Evolutionary conservation across 2,329 filamentous ascomycete species (phyloP).

Genomic region (Colletotrichum godetiae): DNA sequence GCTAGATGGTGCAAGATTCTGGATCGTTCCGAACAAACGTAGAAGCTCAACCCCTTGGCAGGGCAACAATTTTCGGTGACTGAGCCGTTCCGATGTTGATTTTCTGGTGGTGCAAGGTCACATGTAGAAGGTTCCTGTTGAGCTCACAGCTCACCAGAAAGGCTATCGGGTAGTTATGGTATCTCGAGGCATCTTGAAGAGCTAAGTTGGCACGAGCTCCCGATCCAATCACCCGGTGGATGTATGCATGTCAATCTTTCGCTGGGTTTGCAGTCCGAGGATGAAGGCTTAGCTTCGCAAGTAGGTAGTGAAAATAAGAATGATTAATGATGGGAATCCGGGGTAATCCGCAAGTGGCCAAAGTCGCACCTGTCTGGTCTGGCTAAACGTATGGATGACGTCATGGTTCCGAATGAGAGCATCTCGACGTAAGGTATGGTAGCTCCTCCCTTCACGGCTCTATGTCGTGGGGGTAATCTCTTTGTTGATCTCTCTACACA

Average conservation of each 20-base stretch:
- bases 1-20: background rate
- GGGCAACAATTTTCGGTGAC: background rate
- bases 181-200: background rate
- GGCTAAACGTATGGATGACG: slow-evolving; percentile 29
- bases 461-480: background rate
- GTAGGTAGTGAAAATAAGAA: slow-evolving; percentile 17
- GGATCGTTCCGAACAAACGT: background rate
- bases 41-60: background rate
- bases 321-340: slow-evolving; percentile 6
- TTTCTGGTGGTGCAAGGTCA: background rate
- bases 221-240: background rate
- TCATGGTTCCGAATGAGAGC: slow-evolving; percentile 1
- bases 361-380: background rate
- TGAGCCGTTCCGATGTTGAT: background rate
- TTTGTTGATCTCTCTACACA: background rate
- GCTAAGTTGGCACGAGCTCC: background rate
- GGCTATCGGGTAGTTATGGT: background rate
- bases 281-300: background rate
- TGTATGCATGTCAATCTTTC: background rate
- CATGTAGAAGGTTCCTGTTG: background rate
- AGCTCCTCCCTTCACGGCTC: background rate
- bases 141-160: background rate
- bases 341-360: slow-evolving; percentile 7
- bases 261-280: background rate
- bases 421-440: slow-evolving; percentile 4